Base-by-base conservation (phyloP, 148 eudicot genomes). In the Rhododendron griersonianum region DNA sequence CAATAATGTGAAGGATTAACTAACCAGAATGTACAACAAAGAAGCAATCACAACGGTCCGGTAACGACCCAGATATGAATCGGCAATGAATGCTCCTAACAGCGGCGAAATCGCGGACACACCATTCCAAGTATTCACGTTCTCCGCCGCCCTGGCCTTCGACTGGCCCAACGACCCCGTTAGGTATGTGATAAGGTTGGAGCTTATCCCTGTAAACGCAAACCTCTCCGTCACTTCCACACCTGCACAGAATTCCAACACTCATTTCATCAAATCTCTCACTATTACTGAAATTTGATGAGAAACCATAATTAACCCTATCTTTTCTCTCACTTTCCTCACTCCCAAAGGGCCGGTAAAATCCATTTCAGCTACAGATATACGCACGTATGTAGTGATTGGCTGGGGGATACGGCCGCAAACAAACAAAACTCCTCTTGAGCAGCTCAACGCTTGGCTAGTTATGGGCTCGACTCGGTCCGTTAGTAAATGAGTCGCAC, bases 151-250 rank as follows among this genome's bases (percentile, higher is more conserved):
- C 11, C 86, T 25, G 1, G 92, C 93, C 85, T 89, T 93, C 14
- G 93, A 87, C 53, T 89, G 95, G n/a, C 91, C 92, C 59, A 90
- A 53, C 1, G 90, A 88, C 18, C 90, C 94, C 4, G 94, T 93
- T 77, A 93, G 69, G 78, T 89, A 93, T 78, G 80, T 93, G 3
- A 93, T 89, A 5, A 93, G 82, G 67, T 93, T 93, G 10, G 90
- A 73, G 21, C 86, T 86, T 41, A 93, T 88, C 30, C 95, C 95
- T 45, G 84, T 89, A 57, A 87, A 89, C 7, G 91, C 90, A 74
- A 91, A 87, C 86, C 95, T 91, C 87, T 93, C 93, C 4, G 95
- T 91, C 50, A 93, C 83, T 80, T 89, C 95, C 71, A 89, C 92
- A 16, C 90, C 95, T 93, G 71, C 75, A 13, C 15, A 63, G 0